A percentile compares a stretch with the other conserved stretches of the same genome.
These are phyloP conservation scores for Nakazawaea sp. DNA, from an alignment of 805 yeast species.

Conservation along the genomic window DNA sequence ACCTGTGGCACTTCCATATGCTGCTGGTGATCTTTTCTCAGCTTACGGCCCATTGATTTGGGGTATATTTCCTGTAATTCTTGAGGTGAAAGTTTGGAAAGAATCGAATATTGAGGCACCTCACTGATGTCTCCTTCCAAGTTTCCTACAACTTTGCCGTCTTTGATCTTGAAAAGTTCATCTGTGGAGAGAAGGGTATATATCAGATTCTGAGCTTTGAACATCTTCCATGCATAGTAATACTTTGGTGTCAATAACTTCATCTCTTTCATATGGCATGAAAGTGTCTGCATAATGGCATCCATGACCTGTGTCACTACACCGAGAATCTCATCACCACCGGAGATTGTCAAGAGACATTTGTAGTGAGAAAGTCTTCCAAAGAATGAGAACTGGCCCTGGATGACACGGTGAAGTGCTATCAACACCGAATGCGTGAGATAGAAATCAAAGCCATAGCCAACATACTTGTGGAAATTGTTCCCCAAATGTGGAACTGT, in stretches of 20 bases:
- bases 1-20: background rate
- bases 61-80: background rate
- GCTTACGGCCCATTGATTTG: background rate
- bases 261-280: constrained; percentile 15
- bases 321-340: background rate
- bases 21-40: background rate
- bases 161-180: background rate
- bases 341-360: background rate
- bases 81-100: background rate
- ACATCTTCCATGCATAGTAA: constrained; percentile 12
- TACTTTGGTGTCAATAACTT: constrained; percentile 10
- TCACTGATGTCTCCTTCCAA: background rate
- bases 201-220: constrained; percentile 11
- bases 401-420: constrained; percentile 6
- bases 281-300: constrained; percentile 21
- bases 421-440: constrained; percentile 21
- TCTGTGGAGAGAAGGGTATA: background rate
- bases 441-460: constrained; percentile 31
- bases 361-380: constrained; percentile 21
- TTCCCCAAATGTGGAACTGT: constrained; percentile 12
- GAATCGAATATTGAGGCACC: constrained; percentile 6
- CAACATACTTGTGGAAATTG: constrained; percentile 22
- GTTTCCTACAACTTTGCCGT: constrained; percentile 1
- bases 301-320: background rate
- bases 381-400: constrained; percentile 13